phyloP scores from a whole-genome alignment of 2,329 filamentous ascomycete species.

The Fonsecaea monophora region DNA sequence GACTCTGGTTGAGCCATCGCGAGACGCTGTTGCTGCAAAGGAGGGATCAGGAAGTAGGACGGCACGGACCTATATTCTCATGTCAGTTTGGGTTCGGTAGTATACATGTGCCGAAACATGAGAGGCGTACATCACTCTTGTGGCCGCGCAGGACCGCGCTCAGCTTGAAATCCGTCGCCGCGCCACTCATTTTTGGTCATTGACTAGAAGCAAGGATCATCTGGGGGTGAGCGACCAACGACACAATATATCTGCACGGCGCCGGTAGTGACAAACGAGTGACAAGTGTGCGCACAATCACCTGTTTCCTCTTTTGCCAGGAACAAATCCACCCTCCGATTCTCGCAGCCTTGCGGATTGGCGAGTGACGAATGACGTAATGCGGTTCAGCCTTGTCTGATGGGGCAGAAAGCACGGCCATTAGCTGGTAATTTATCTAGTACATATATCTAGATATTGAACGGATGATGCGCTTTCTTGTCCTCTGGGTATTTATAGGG shows the following conservation, averaged over 20 bases:
- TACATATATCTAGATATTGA: too few relatives aligned
- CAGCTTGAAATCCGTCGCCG: conserved; percentile 65
- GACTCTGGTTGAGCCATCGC: conserved; percentile 86
- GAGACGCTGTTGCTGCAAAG: conserved; percentile 80
- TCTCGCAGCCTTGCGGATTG: conserved; percentile 8
- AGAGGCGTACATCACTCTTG: conserved; percentile 77
- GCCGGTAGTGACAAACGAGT: conserved; percentile 36
- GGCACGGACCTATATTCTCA: conserved; percentile 73
- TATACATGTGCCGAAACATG: conserved; percentile 8
- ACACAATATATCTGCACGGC: conserved; percentile 22
- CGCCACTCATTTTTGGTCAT: conserved; percentile 25
- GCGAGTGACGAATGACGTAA: neutral
- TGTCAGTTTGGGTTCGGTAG: conserved; percentile 39
- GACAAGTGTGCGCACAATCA: conserved; percentile 50
- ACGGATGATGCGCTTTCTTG: too few relatives aligned
- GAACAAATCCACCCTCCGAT: neutral
- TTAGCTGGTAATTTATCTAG: neutral
- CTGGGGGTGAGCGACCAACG: neutral
- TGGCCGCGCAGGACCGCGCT: conserved; percentile 89
- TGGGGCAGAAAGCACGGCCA: neutral
- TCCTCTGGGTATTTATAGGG: too few relatives aligned
- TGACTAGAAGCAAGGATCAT: conserved; percentile 8
- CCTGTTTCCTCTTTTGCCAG: neutral
- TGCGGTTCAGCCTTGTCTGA: conserved; percentile 2
- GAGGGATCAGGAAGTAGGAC: conserved; percentile 78